Percentiles rank a stretch among this genome's conserved stretches.
Evolutionary conservation across 768 basidiomycete genomes (phyloP).

Genomic region (Termitomyces sp.): DNA sequence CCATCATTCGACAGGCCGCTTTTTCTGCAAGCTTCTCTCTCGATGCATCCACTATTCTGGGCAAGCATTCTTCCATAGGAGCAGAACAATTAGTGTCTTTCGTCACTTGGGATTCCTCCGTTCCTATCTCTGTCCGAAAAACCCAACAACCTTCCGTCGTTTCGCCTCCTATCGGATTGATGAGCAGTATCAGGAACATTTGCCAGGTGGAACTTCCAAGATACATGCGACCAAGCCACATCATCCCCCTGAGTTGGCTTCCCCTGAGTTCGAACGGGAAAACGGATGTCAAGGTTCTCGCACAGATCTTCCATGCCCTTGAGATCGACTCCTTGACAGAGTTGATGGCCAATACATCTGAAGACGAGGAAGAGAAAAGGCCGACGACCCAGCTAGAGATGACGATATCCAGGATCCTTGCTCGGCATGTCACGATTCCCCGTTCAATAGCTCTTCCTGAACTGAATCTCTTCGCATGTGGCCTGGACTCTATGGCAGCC

Average conservation of each 20-base stretch:
- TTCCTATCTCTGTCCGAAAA: slow-evolving; percentile 32
- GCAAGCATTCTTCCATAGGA: slow-evolving; percentile 36
- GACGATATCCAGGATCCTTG: slow-evolving; percentile 18
- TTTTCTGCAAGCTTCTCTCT: slow-evolving; percentile 18
- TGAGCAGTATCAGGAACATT: slow-evolving; percentile 24
- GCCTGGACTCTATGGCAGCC: slow-evolving; percentile 24
- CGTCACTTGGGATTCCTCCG: slow-evolving; percentile 32
- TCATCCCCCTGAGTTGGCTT: slow-evolving; percentile 42
- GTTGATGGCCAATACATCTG: slow-evolving; percentile 13
- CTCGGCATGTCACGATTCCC: slow-evolving; percentile 15
- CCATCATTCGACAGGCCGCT: slow-evolving; percentile 30
- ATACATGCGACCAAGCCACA: slow-evolving; percentile 47
- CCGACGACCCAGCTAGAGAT: slow-evolving; percentile 11
- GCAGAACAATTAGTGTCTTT: slow-evolving; percentile 42
- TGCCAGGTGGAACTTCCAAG: slow-evolving; percentile 37
- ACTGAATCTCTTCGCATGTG: slow-evolving; percentile 25
- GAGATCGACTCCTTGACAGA: slow-evolving; percentile 18
- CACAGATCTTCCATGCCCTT: slow-evolving; percentile 21
- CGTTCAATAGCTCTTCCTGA: slow-evolving; percentile 15
- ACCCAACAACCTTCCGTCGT: slow-evolving; percentile 16
- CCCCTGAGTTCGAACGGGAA: slow-evolving; percentile 37
- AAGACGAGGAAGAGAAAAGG: slow-evolving; percentile 7
- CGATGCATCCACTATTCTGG: slow-evolving; percentile 36
- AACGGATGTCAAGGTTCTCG: slow-evolving; percentile 28
- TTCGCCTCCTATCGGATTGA: slow-evolving; percentile 20